Conservation (phyloP, 2,329 filamentous ascomycete species). For the Mariannaea sp. region DNA sequence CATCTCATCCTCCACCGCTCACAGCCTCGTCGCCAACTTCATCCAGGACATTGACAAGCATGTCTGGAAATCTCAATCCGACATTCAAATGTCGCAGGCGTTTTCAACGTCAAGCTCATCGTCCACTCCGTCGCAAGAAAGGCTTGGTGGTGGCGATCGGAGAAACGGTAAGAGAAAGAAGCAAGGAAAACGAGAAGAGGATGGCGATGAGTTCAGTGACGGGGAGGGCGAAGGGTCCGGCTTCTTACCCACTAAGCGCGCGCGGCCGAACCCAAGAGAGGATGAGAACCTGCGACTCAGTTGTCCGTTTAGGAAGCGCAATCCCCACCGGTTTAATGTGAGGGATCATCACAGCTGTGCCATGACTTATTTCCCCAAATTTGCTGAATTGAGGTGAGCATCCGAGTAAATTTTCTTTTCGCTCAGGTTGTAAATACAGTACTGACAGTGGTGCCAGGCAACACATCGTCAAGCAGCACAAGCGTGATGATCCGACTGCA, state of each 20-base stretch:
- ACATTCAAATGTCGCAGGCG: constrained; percentile 39
- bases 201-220: constrained; percentile 44
- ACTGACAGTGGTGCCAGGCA: constrained; percentile 39
- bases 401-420: no score
- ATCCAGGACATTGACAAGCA: constrained; percentile 42
- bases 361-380: constrained; percentile 49
- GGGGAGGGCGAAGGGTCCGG: constrained; percentile 43
- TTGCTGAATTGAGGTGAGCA: constrained; percentile 48
- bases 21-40: constrained; percentile 41
- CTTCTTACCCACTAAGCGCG: constrained; percentile 38
- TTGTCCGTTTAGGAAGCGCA: constrained; percentile 52
- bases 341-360: constrained; percentile 52
- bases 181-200: constrained; percentile 35
- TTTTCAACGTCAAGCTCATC: constrained; percentile 41
- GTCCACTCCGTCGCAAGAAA: constrained; percentile 39
- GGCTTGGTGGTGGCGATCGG: constrained; percentile 27
- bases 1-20: constrained; percentile 37
- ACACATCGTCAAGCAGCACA: constrained; percentile 51
- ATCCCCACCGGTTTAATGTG: constrained; percentile 52
- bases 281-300: constrained; percentile 48
- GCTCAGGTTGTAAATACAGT: no score
- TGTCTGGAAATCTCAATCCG: constrained; percentile 40
- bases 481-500: constrained; percentile 47
- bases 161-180: constrained; percentile 46
- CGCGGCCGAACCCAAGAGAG: constrained; percentile 40